Evolutionary conservation across 1,284 basidiomycete genomes (phyloP).

Genomic region (Fistulinella cinereoalba): DNA sequence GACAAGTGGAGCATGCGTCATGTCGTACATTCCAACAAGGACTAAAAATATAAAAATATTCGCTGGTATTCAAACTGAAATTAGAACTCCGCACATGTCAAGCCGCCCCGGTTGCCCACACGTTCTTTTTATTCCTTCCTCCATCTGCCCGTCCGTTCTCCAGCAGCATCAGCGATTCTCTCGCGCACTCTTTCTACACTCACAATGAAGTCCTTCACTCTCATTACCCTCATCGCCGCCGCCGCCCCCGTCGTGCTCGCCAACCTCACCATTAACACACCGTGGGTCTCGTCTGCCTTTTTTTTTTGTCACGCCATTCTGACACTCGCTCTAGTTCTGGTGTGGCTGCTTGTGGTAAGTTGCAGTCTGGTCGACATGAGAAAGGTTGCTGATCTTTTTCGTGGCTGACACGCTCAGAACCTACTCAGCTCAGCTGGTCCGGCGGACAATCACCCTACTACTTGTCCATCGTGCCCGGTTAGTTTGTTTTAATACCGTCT

Average conservation of each 20-base stretch:
- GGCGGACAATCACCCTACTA: slow-evolving; percentile 63
- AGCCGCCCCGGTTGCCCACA: background rate
- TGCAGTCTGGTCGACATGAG: too few species aligned
- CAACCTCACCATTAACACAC: slow-evolving; percentile 61
- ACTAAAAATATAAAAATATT: background rate
- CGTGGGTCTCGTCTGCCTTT: slow-evolving; percentile 44
- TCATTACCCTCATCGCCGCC: slow-evolving; percentile 45
- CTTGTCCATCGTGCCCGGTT: slow-evolving; percentile 64
- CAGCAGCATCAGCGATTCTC: slow-evolving; percentile 7
- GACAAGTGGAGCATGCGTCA: background rate
- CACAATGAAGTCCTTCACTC: slow-evolving; percentile 53
- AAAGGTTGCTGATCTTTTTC: background rate
- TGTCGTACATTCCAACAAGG: too few species aligned
- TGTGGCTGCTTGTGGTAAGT: slow-evolving; percentile 56
- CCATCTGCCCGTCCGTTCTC: slow-evolving; percentile 4
- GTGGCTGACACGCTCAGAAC: slow-evolving; percentile 42
- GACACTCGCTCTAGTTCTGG: slow-evolving; percentile 29
- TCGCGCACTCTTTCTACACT: slow-evolving; percentile 23
- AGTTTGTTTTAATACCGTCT: slow-evolving; percentile 7
- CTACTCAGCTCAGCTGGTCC: slow-evolving; percentile 53
- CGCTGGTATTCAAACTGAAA: slow-evolving; percentile 3
- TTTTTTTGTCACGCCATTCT: slow-evolving; percentile 10
- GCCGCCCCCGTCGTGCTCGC: slow-evolving; percentile 44
- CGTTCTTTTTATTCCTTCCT: background rate
- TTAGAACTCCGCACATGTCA: slow-evolving; percentile 33